Percentiles rank a stretch among this genome's conserved stretches.
Evolutionary conservation across 78 protist genomes (phyloP).

Genomic region (Monosiga brevicollis): DNA sequence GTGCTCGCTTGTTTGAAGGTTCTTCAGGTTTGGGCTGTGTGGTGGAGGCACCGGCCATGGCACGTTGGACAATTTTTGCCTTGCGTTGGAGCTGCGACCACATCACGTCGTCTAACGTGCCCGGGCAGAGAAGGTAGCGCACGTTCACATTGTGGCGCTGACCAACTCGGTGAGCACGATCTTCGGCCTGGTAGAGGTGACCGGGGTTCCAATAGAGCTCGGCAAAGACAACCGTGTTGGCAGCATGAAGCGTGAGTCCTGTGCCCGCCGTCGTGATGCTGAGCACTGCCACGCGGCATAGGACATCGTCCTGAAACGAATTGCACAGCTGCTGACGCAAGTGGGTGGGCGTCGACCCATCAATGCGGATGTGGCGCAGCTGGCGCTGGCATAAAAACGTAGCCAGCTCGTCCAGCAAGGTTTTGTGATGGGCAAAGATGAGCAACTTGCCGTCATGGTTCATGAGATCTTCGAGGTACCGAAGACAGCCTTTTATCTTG

Average conservation of each 20-base stretch:
- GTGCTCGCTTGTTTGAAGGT: too few relatives aligned
- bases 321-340: not conserved
- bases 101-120: not conserved
- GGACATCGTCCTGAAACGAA: not conserved
- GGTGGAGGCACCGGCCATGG: not conserved
- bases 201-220: slow-evolving; percentile 64
- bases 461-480: not conserved
- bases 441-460: not conserved
- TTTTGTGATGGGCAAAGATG: not conserved
- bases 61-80: not conserved
- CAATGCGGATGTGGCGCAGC: not conserved
- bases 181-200: slow-evolving; percentile 20
- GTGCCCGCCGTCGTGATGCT: slow-evolving; percentile 41
- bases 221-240: slow-evolving; percentile 42
- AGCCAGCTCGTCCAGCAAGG: not conserved
- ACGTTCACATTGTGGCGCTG: not conserved
- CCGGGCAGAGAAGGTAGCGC: not conserved
- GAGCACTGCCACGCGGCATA: slow-evolving; percentile 31
- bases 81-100: not conserved
- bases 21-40: too few relatives aligned
- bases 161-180: slow-evolving; percentile 5
- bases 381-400: not conserved
- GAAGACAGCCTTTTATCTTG: not conserved
- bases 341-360: not conserved
- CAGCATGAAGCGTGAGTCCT: slow-evolving; percentile 36